Evolutionary conservation across 129 eudicot genomes (phyloP).

Genomic region (Ambrosia trifida): DNA sequence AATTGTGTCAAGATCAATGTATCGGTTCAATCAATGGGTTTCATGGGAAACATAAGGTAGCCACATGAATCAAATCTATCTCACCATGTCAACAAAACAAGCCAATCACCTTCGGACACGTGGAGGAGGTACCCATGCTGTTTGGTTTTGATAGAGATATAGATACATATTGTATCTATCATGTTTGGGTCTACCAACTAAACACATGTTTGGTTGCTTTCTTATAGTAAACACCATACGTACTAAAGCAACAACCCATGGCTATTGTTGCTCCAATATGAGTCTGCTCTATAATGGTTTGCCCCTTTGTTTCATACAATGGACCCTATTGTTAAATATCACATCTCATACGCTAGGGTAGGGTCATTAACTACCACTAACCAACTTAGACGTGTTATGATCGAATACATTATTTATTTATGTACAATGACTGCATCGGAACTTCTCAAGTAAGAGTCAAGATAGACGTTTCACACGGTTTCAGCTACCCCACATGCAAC

Average conservation of each 20-base stretch:
- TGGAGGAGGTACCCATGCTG: conserved; percentile 10
- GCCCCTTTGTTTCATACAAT: background rate
- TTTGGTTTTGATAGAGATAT: conserved; percentile 7
- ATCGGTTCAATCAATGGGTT: conserved; percentile 27
- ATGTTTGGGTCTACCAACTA: conserved; percentile 6
- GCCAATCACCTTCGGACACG: background rate
- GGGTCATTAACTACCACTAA: background rate
- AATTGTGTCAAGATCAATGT: conserved; percentile 2
- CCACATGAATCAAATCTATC: conserved; percentile 11
- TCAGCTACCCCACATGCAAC: too few species aligned
- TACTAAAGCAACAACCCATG: conserved; percentile 29
- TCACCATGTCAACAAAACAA: conserved; percentile 13
- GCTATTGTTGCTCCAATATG: conserved; percentile 6
- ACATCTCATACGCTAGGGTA: background rate
- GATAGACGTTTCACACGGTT: too few species aligned
- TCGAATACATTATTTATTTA: background rate
- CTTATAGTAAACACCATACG: conserved; percentile 19
- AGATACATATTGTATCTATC: conserved; percentile 8
- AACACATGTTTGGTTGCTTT: conserved; percentile 29
- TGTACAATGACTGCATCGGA: background rate
- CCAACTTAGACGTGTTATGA: background rate
- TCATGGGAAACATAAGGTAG: conserved; percentile 13
- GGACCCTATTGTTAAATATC: conserved; percentile 3
- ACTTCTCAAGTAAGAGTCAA: too few species aligned
- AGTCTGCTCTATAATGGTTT: background rate